Conservation (phyloP, 208 protist species). For the Kentomonas sorsogonicus region DNA sequence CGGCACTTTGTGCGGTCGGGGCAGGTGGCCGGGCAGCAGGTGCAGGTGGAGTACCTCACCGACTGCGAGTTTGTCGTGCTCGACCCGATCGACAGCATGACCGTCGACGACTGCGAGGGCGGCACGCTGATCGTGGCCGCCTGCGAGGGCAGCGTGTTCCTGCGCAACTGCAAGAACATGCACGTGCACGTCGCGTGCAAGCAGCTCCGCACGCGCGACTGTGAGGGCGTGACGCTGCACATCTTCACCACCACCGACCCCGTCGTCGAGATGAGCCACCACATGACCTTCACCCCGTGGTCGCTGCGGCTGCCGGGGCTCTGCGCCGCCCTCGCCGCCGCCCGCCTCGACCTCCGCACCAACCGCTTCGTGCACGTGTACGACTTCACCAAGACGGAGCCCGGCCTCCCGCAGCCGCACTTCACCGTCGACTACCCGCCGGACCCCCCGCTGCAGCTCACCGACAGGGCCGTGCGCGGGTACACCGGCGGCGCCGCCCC, state of each 20-base stretch:
- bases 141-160: slow-evolving; percentile 88
- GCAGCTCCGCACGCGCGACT: slow-evolving; percentile 90
- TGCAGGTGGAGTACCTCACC: slow-evolving; percentile 83
- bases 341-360: slow-evolving; percentile 53
- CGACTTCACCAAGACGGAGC: slow-evolving; percentile 82
- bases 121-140: slow-evolving; percentile 89
- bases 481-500: slow-evolving; percentile 56
- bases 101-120: slow-evolving; percentile 89
- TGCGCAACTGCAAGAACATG: slow-evolving; percentile 91
- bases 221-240: slow-evolving; percentile 71
- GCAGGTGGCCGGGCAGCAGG: slow-evolving; percentile 78
- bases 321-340: slow-evolving; percentile 39
- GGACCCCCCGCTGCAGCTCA: slow-evolving; percentile 64
- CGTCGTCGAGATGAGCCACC: slow-evolving; percentile 86
- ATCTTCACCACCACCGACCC: slow-evolving; percentile 89
- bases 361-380: slow-evolving; percentile 92
- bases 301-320: slow-evolving; percentile 70
- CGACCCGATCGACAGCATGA: slow-evolving; percentile 86
- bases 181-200: slow-evolving; percentile 89
- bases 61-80: slow-evolving; percentile 84
- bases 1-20: slow-evolving; percentile 59
- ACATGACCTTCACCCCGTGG: slow-evolving; percentile 80
- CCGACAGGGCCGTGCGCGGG: no score
- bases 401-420: slow-evolving; percentile 58
- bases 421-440: slow-evolving; percentile 65